Conservation (phyloP, 768 basidiomycete genomes). For the Megacollybia marginata region DNA sequence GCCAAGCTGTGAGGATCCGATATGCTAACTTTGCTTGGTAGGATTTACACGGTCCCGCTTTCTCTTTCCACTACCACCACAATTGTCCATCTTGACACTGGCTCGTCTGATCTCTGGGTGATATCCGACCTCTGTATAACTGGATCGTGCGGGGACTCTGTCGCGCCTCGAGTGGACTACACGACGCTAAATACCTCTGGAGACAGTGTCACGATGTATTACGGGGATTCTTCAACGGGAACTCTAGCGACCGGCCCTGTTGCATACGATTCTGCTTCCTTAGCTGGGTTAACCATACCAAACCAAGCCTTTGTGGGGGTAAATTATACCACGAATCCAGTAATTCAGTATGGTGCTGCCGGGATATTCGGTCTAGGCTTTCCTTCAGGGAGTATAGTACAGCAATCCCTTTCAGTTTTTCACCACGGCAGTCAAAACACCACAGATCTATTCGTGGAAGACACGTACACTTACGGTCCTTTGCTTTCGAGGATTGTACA, state of each 20-base stretch:
- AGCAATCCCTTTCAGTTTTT: constrained; percentile 20
- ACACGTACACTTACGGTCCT: constrained; percentile 33
- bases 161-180: constrained; percentile 34
- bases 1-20: not conserved
- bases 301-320: constrained; percentile 52
- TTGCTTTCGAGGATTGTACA: constrained; percentile 40
- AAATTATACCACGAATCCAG: constrained; percentile 50
- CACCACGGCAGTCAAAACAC: constrained; percentile 12
- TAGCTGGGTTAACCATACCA: constrained; percentile 44
- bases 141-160: constrained; percentile 28
- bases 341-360: constrained; percentile 43
- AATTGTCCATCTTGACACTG: constrained; percentile 38
- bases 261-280: constrained; percentile 42
- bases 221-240: constrained; percentile 64
- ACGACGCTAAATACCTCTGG: constrained; percentile 29
- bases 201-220: constrained; percentile 33
- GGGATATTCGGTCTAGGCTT: constrained; percentile 69
- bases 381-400: constrained; percentile 46
- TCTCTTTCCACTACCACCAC: not conserved
- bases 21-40: constrained; percentile 13
- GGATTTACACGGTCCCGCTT: not conserved
- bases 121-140: constrained; percentile 40
- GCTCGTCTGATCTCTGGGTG: constrained; percentile 68
- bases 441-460: constrained; percentile 28
- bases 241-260: constrained; percentile 53